Evolutionary conservation across 331 rosid species (phyloP).

Genomic region (Erythrophleum ivorense): DNA sequence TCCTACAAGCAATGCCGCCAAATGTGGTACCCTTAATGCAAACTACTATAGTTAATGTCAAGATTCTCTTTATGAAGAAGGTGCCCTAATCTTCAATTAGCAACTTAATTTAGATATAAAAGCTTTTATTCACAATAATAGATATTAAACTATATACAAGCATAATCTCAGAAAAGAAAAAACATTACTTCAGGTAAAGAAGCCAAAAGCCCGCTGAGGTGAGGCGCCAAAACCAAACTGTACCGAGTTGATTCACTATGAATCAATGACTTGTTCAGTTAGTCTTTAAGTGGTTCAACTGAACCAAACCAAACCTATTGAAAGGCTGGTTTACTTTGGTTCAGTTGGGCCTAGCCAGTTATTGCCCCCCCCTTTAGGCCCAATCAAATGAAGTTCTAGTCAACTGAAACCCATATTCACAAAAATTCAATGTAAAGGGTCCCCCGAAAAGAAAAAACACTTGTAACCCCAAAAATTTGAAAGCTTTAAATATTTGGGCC

Average conservation of each 20-base stretch:
- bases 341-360: neutral
- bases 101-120: constrained; percentile 12
- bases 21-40: neutral
- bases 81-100: constrained; percentile 5
- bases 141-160: neutral
- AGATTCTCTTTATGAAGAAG: neutral
- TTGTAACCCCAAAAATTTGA: neutral
- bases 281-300: neutral
- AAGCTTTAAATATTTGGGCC: too few species aligned
- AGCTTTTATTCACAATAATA: constrained; percentile 11
- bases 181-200: neutral
- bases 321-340: neutral
- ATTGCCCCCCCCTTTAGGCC: too few species aligned
- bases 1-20: neutral
- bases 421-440: neutral
- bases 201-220: neutral
- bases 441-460: neutral
- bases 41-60: constrained; percentile 1
- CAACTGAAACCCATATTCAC: neutral
- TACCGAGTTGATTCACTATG: neutral
- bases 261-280: neutral
- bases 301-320: neutral
- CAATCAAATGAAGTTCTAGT: neutral
- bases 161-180: neutral
- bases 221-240: neutral